Conservation (phyloP, 1,284 basidiomycete species). For the Cryptococcus sp. region DNA sequence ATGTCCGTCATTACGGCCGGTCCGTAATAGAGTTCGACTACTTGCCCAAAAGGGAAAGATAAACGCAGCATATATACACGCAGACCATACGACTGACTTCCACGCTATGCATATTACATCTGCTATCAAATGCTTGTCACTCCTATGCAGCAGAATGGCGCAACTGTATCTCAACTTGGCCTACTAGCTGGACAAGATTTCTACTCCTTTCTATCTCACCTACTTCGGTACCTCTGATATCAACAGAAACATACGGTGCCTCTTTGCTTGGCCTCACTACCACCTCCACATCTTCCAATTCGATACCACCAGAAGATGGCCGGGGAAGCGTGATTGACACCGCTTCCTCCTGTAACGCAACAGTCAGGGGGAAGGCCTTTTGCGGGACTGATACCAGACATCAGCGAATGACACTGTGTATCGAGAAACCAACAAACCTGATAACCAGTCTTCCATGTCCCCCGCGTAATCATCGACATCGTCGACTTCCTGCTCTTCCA, state of each 20-base stretch:
- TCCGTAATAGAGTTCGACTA: too few species aligned
- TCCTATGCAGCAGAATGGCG: too few species aligned
- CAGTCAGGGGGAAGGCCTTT: background rate
- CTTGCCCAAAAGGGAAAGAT: too few species aligned
- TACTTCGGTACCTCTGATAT: background rate
- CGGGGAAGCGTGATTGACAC: background rate
- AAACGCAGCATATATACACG: too few species aligned
- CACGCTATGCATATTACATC: too few species aligned
- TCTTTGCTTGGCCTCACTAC: background rate
- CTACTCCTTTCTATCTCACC: background rate
- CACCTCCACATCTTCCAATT: background rate
- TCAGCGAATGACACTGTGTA: background rate
- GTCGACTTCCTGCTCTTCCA: background rate
- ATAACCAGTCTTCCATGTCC: background rate
- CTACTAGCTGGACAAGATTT: background rate
- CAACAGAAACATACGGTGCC: constrained; percentile 1
- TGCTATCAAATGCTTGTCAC: too few species aligned
- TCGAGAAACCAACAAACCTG: background rate
- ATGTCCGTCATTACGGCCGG: too few species aligned
- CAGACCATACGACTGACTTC: too few species aligned
- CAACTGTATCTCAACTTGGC: background rate
- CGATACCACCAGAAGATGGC: background rate
- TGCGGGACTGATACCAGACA: background rate
- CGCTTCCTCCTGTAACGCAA: background rate
- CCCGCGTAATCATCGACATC: background rate